Percentiles rank a stretch among this genome's conserved stretches.
Evolutionary conservation across 2,329 filamentous ascomycete species (phyloP).

Genomic region (Fusarium ramigenum): DNA sequence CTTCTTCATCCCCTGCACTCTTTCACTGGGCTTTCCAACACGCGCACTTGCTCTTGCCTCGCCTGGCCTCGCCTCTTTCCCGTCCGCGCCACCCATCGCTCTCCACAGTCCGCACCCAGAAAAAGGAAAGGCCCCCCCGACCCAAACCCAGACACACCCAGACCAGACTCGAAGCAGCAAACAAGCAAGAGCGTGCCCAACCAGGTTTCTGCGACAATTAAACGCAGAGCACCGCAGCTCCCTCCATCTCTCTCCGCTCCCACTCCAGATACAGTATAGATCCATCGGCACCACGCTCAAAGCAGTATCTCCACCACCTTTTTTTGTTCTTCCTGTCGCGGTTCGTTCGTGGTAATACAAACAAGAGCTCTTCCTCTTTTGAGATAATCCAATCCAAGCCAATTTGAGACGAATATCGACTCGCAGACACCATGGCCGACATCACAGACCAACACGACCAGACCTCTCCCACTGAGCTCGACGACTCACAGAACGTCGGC

Average conservation of each 20-base stretch:
- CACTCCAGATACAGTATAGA: conserved; percentile 73
- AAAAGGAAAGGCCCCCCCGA: conserved; percentile 39
- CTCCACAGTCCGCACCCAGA: conserved; percentile 41
- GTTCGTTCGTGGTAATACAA: conserved; percentile 50
- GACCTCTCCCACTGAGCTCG: conserved; percentile 77
- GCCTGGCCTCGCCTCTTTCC: conserved; percentile 54
- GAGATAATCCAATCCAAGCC: conserved; percentile 39
- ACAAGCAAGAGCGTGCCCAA: conserved; percentile 53
- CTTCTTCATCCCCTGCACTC: conserved; percentile 13
- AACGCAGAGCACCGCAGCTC: conserved; percentile 58
- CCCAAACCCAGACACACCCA: conserved; percentile 38
- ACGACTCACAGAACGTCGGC: conserved; percentile 75
- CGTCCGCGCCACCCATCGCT: conserved; percentile 44
- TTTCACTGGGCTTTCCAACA: conserved; percentile 26
- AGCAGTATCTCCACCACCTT: conserved; percentile 70
- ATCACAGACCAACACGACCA: conserved; percentile 82
- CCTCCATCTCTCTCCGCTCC: conserved; percentile 55
- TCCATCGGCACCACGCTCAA: conserved; percentile 72
- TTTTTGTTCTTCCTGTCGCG: conserved; percentile 56
- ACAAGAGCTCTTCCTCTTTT: conserved; percentile 42
- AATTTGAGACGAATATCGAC: conserved; percentile 34
- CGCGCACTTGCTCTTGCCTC: conserved; percentile 37
- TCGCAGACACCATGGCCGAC: conserved; percentile 71
- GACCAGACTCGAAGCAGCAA: conserved; percentile 53
- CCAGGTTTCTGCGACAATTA: conserved; percentile 64